Evolutionary conservation across 495 filamentous ascomycete genomes (phyloP).

Genomic region (Neurospora cerealis): DNA sequence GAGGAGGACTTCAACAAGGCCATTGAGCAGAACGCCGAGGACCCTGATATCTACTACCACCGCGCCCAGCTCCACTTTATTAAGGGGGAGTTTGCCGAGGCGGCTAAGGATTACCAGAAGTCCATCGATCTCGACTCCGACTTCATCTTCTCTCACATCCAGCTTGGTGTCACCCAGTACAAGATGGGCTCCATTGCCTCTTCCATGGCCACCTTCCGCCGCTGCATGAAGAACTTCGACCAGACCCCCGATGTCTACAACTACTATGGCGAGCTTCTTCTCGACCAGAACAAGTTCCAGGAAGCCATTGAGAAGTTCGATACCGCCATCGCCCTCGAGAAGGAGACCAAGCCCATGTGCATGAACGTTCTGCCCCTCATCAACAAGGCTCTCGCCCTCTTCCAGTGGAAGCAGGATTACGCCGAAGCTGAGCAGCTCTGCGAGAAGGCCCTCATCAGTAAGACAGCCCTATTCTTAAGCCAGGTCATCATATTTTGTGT

Average conservation of each 20-base stretch:
- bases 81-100: conserved; percentile 81
- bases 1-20: conserved; percentile 81
- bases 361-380: conserved; percentile 98
- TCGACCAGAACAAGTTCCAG: conserved; percentile 90
- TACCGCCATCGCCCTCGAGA: conserved; percentile 95
- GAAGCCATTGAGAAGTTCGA: conserved; percentile 99
- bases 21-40: conserved; percentile 71
- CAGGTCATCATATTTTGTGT: neutral
- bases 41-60: conserved; percentile 99
- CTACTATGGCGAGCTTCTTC: conserved; percentile 96
- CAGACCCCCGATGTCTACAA: conserved; percentile 97
- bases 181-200: conserved; percentile 99
- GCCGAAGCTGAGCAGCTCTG: conserved; percentile 90
- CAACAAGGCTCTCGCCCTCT: conserved; percentile 94
- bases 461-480: conserved; percentile 22
- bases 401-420: conserved; percentile 98
- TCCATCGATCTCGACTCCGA: conserved; percentile 91
- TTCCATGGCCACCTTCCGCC: conserved; percentile 94
- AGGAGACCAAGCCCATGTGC: conserved; percentile 77
- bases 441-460: conserved; percentile 95
- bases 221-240: conserved; percentile 97
- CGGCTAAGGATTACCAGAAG: conserved; percentile 97
- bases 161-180: conserved; percentile 98
- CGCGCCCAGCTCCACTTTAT: conserved; percentile 98
- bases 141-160: conserved; percentile 99